Base-by-base conservation (phyloP, 805 yeast genomes). In the Wickerhamomyces strasburgensis region DNA sequence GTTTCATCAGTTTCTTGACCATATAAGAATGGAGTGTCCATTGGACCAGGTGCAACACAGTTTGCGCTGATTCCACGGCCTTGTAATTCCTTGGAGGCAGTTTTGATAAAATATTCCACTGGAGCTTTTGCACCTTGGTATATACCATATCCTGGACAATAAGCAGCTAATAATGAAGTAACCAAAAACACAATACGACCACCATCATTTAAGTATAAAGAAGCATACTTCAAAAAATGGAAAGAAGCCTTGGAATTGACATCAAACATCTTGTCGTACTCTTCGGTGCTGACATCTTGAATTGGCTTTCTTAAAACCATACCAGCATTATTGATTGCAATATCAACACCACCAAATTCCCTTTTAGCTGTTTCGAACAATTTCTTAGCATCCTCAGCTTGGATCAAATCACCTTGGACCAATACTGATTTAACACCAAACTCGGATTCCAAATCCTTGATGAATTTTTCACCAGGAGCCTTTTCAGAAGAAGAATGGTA, bases 271-370 rank as follows among this genome's bases (percentile, higher is more conserved):
- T 47, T 41, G 44, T 75, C 81, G 49, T 62, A 80, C 50, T 80
- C 85, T 19, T 59, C 65, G 37, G 72, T 68, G n/a, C 72, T 41
- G 39, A 70, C 62, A n/a, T 75, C 77, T 24, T 58, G 59, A 34
- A 78, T 48, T 26, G 76, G 73, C 54, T 79, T 80, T 65, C 79
- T 78, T 56, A 79, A 61, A 16, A 80, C 85, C 67, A 60, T 73
- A 36, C 86, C 86, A 27, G 78, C 79, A 46, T 75, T 78, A 61
- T 78, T 78, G 48, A 80, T 65, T n/a, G 84, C 85, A 51, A 74
- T 67, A 48, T 80, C 83, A 44, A 75, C 61, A 15, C 59, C 51
- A 26, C 80, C 81, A 39, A 75, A 69, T 28, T 60, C 56, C 11
- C 54, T 41, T 36, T 61, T 61, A 6, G 78, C 73, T 9, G 56